phyloP scores from a whole-genome alignment of 768 basidiomycete genomes.

The Tulasnella calospora region DNA sequence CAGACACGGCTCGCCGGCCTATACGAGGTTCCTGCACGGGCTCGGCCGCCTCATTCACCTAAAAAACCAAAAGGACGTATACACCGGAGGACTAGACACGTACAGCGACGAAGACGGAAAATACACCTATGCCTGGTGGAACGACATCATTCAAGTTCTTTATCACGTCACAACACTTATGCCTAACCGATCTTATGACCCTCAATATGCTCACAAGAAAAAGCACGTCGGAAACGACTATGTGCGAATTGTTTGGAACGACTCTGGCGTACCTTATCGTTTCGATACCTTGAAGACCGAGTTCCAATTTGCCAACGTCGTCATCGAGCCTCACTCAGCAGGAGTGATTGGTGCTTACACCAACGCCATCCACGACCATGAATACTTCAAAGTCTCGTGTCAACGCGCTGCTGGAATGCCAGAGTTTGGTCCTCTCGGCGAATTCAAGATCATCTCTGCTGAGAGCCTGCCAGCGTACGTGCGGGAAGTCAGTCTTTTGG shows the following conservation, averaged over 20 bases:
- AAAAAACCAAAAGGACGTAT: conserved; percentile 85
- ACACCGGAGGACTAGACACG: conserved; percentile 85
- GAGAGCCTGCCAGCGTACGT: conserved; percentile 81
- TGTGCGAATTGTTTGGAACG: conserved; percentile 96
- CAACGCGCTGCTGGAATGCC: conserved; percentile 88
- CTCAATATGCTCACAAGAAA: conserved; percentile 78
- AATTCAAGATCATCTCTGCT: conserved; percentile 91
- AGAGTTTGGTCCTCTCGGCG: conserved; percentile 87
- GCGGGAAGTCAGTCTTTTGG: conserved; percentile 77
- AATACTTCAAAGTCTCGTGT: conserved; percentile 92
- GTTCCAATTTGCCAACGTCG: conserved; percentile 96
- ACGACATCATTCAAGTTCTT: conserved; percentile 90
- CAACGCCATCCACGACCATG: conserved; percentile 78
- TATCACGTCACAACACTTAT: conserved; percentile 97
- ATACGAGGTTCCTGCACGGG: conserved; percentile 87
- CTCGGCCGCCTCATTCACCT: conserved; percentile 84
- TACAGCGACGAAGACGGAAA: conserved; percentile 77
- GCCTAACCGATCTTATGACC: conserved; percentile 71
- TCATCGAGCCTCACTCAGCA: conserved; percentile 87
- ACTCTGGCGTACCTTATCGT: conserved; percentile 79
- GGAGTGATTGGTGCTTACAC: conserved; percentile 82
- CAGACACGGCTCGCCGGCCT: conserved; percentile 88
- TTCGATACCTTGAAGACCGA: conserved; percentile 90
- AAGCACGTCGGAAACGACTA: conserved; percentile 95
- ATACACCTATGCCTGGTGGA: conserved; percentile 99